Evolutionary conservation across 139 green algal species (phyloP).

Genomic region (Medakamo hakoo): DNA sequence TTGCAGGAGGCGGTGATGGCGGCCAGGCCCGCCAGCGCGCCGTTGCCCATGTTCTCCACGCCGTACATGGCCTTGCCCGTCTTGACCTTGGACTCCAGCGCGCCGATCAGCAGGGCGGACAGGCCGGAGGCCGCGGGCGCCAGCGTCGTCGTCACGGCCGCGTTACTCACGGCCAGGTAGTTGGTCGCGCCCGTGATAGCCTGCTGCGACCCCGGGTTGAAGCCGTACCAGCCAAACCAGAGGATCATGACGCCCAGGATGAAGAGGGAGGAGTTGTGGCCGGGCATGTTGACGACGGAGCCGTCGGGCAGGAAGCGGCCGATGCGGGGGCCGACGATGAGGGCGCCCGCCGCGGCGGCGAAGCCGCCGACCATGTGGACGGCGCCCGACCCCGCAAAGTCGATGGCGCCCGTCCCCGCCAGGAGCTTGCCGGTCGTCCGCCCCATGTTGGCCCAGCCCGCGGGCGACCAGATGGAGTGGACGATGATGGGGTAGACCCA

Average conservation of each 20-base stretch:
- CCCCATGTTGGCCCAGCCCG: slow-evolving; percentile 24
- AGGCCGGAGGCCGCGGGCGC: slow-evolving; percentile 39
- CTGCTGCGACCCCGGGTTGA: slow-evolving; percentile 58
- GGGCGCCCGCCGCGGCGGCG: slow-evolving; percentile 59
- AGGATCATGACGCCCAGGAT: slow-evolving; percentile 63
- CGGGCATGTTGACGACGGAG: slow-evolving; percentile 55
- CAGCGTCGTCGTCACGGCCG: slow-evolving; percentile 71
- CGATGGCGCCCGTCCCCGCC: slow-evolving; percentile 22
- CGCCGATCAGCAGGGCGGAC: slow-evolving; percentile 21
- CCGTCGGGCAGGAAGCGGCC: slow-evolving; percentile 80
- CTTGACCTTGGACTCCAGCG: slow-evolving; percentile 5
- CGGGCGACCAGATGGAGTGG: slow-evolving; percentile 37
- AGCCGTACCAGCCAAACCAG: slow-evolving; percentile 84
- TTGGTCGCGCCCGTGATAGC: slow-evolving; percentile 20
- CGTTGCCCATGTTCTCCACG: slow-evolving; percentile 60
- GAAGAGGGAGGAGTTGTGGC: slow-evolving; percentile 52
- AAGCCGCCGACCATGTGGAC: slow-evolving; percentile 64
- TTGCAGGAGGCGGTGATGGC: slow-evolving; percentile 45
- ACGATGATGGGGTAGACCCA: slow-evolving; percentile 55
- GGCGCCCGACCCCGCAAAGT: slow-evolving; percentile 38
- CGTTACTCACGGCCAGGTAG: slow-evolving; percentile 10
- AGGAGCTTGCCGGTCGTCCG: slow-evolving; percentile 6
- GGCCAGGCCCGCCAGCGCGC: slow-evolving; percentile 60
- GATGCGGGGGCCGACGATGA: slow-evolving; percentile 74
- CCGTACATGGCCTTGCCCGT: slow-evolving; percentile 40